Percentiles rank a stretch among this genome's conserved stretches.
phyloP scores from a whole-genome alignment of 805 yeast species.

The Starmerella floris region DNA sequence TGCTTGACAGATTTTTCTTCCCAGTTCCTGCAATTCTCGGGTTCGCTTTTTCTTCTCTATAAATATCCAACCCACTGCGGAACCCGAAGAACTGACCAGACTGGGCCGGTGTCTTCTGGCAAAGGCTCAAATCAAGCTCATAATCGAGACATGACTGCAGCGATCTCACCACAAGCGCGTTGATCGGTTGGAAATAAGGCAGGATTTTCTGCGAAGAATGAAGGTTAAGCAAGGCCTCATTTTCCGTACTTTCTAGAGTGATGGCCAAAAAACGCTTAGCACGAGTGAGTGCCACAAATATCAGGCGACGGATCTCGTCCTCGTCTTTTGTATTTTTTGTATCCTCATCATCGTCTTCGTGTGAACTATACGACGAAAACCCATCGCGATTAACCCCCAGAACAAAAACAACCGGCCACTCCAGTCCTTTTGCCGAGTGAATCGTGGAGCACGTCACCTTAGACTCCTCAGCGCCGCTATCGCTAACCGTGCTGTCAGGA shows the following conservation, averaged over 20 bases:
- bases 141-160: not conserved
- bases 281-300: constrained; percentile 81
- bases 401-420: constrained; percentile 85
- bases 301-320: constrained; percentile 70
- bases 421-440: constrained; percentile 87
- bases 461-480: not conserved
- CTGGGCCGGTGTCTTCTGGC: too few relatives aligned
- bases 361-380: too few relatives aligned
- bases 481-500: constrained; percentile 8
- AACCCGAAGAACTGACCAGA: not conserved
- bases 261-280: constrained; percentile 50
- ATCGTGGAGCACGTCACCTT: constrained; percentile 60
- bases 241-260: not conserved
- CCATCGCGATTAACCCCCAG: constrained; percentile 34
- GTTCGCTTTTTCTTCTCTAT: too few relatives aligned
- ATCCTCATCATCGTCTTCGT: constrained; percentile 5
- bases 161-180: not conserved
- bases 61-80: not conserved
- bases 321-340: constrained; percentile 23
- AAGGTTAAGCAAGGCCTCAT: not conserved
- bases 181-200: not conserved
- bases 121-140: not conserved
- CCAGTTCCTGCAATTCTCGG: too few relatives aligned
- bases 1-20: too few relatives aligned
- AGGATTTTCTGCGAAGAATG: not conserved